A percentile compares a stretch with the other conserved stretches of the same genome.
Evolutionary conservation across 345 rosid genomes (phyloP).

Genomic region (Odontarrhena argentea): DNA sequence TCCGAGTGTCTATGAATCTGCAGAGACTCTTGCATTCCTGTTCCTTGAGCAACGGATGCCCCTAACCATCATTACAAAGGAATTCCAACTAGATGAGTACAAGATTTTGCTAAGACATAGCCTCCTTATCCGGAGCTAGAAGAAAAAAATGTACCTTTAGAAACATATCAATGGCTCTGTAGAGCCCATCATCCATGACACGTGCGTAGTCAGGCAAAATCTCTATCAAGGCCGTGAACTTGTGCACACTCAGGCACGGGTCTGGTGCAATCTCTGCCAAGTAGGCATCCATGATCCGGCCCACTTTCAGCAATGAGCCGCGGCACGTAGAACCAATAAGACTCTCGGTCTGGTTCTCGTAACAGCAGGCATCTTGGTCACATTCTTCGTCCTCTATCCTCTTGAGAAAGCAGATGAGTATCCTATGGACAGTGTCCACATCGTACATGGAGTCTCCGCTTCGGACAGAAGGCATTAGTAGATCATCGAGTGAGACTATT

Average conservation of each 20-base stretch:
- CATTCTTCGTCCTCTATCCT: constrained; percentile 44
- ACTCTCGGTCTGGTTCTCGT: constrained; percentile 24
- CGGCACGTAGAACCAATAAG: constrained; percentile 49
- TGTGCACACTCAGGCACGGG: constrained; percentile 65
- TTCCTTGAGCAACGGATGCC: constrained; percentile 60
- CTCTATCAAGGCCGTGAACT: constrained; percentile 66
- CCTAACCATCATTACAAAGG: constrained; percentile 38
- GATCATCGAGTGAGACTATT: constrained; percentile 64
- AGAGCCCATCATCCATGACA: constrained; percentile 69
- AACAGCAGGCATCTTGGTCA: constrained; percentile 29
- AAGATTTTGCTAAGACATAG: background rate
- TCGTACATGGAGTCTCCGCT: constrained; percentile 65
- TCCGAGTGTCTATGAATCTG: constrained; percentile 60
- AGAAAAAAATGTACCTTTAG: constrained; percentile 51
- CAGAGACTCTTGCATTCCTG: constrained; percentile 60
- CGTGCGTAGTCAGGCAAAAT: constrained; percentile 74
- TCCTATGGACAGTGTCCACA: constrained; percentile 62
- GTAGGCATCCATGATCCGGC: constrained; percentile 65
- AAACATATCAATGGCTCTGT: constrained; percentile 70
- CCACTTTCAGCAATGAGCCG: constrained; percentile 64
- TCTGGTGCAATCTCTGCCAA: constrained; percentile 79
- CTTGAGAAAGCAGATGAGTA: constrained; percentile 60
- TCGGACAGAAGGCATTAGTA: constrained; percentile 64
- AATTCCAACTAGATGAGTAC: background rate
- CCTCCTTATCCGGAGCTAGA: background rate